Base-by-base conservation (phyloP, 305 asterid genomes). In the Ilex paraguariensis region DNA sequence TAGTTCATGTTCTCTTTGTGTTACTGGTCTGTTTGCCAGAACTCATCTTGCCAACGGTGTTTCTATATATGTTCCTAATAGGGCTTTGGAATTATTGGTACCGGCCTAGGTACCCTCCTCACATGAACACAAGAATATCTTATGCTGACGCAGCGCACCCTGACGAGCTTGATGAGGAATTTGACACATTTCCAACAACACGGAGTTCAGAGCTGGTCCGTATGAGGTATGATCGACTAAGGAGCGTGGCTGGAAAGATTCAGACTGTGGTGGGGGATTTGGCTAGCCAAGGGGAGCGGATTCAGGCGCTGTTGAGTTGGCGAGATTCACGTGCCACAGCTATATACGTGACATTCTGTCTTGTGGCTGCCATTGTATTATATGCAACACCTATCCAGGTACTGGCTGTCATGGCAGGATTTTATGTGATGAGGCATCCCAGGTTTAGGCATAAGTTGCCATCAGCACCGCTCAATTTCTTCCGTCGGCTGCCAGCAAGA, bases 131-230 rank as follows among this genome's bases (percentile, higher is more conserved):
- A 6, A 75, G 80, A n/a, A 67, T 88, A 28, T 88, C 95, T 30
- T 83, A 79, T 56, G 98, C 98, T 13, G 96, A 86, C 40, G 62
- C 81, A 2, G 87, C 64, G 3, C 83, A 74, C 62, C 82, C 85
- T 13, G 98, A 91, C 42, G 98, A 91, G 78, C 95, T 91, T 31
- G 95, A 86, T 44, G 98, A 91, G 91, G 98, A 91, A 61, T 91
- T 91, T 4, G 98, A 91, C 59, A 70, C 88, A 0, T 91, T 91
- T 61, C 98, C 96, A 8, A 84, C 92, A 30, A 44, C 84, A 2
- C 75, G 77, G 56, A 74, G 74, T 52, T 5, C 82, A 5, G 96
- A 91, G 9, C 61, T 86, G 10, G 83, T 91, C 1, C 60, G 95
- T 36, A 81, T 84, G 94, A 83, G 96, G 77, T 86, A 91, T 62